Base-by-base conservation (phyloP, 2,329 filamentous ascomycete species). In the Colletotrichum lentis region DNA sequence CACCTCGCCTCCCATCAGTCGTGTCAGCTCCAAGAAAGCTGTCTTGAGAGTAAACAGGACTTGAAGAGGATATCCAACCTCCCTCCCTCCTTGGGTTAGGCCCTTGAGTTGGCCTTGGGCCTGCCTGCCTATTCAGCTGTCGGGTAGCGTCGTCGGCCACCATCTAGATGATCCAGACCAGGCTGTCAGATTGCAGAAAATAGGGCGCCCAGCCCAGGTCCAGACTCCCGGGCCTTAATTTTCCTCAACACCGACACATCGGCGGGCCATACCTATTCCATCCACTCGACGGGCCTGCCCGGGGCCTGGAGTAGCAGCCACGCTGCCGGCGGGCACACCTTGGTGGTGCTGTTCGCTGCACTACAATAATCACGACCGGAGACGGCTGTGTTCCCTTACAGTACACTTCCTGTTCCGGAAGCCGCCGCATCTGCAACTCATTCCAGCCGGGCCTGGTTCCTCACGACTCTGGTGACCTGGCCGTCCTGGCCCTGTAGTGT, bases 341-440 rank as follows among this genome's bases (percentile, higher is more conserved):
- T 37, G 14, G 5, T 8, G 37, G 8, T 27, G 31, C 16, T 24
- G 31, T 10, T 56, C 54, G 20, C 44, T n/a, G 31, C 20, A 39
- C 31, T 10, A 27, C 20, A 35, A 60, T 55, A 55, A 56, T 39
- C 18, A 56, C 47, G 27, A 52, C 61, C 55, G 62, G 46, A 68
- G 65, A 59, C 65, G 65, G 65, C 20, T 27, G 55, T 60, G 39
- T n/a, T n/a, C 49, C 24, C 16, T 22, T 18, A 43, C 65, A 20
- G 65, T 41, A 67, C 57, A 41, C 54, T 47, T 67, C 67, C 67
- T 16, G 24, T 63, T 67, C 67, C 63, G 67, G 63, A 67, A 67
- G n/a, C 31, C 67, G 63, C 67, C 63, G 57, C n/a, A 49, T 24
- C 18, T 49, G 16, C 52, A 63, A 16, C 18, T 39, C 39, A 47